These are phyloP conservation scores for Ceriops zippeliana DNA, from an alignment of 345 rosid genomes.

Conservation along the genomic window DNA sequence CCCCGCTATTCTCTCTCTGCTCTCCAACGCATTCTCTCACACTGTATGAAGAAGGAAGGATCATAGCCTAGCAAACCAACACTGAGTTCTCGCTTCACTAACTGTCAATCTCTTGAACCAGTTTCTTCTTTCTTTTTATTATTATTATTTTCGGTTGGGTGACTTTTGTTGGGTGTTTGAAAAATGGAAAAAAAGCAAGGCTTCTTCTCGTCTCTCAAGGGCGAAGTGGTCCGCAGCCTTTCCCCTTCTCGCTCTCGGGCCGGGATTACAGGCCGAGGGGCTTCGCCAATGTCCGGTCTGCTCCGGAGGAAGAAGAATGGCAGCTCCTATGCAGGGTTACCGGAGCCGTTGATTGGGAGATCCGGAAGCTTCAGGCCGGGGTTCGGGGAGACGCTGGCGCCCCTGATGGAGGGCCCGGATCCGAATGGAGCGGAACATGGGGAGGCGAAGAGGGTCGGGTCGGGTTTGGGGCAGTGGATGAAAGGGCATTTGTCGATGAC, in stretches of 20 bases:
- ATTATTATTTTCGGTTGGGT: background rate
- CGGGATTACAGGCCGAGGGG: slow-evolving; percentile 57
- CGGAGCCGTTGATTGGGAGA: slow-evolving; percentile 56
- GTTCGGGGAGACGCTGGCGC: slow-evolving; percentile 48
- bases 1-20: slow-evolving; percentile 1
- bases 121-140: background rate
- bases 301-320: slow-evolving; percentile 48
- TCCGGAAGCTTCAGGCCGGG: slow-evolving; percentile 73
- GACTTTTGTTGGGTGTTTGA: background rate
- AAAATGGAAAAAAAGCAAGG: slow-evolving; percentile 88
- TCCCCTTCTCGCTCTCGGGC: slow-evolving; percentile 89
- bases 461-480: slow-evolving; percentile 50
- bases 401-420: slow-evolving; percentile 91
- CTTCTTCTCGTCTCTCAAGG: slow-evolving; percentile 79
- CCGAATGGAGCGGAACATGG: slow-evolving; percentile 58
- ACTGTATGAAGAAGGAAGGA: background rate
- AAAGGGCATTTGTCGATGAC: slow-evolving; percentile 37
- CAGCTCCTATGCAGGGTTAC: slow-evolving; percentile 31
- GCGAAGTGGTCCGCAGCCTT: slow-evolving; percentile 75
- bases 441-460: slow-evolving; percentile 57
- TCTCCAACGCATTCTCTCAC: background rate
- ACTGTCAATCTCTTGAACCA: no score
- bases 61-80: background rate
- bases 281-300: slow-evolving; percentile 44
- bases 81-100: no score